phyloP scores from a whole-genome alignment of 371 early-diverging fungal species.

The Mucor sp. region DNA sequence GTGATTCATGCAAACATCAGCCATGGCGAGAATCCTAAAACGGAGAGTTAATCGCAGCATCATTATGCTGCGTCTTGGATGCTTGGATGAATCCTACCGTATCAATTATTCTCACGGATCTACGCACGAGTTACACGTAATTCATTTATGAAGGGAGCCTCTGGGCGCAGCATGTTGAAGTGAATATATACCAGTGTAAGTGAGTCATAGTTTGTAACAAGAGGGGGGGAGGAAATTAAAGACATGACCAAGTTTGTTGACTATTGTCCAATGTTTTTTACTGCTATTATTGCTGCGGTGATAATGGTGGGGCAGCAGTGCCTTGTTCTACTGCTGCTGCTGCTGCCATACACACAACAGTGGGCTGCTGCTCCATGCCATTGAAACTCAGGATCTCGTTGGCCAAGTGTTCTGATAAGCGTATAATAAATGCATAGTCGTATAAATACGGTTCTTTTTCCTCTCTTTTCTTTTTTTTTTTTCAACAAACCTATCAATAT shows the following conservation, averaged over 20 bases:
- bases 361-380: neutral
- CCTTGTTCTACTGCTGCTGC: neutral
- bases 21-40: neutral
- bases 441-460: neutral
- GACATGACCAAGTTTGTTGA: slow-evolving; percentile 1
- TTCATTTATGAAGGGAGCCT: neutral
- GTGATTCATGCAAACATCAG: neutral
- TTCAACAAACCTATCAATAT: neutral
- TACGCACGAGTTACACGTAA: neutral
- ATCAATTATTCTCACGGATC: slow-evolving; percentile 10
- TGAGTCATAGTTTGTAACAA: neutral
- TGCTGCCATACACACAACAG: no score
- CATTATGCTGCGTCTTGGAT: neutral
- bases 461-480: neutral
- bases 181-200: neutral
- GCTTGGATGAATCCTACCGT: slow-evolving; percentile 2
- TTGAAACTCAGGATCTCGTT: neutral
- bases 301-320: neutral
- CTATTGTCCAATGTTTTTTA: neutral
- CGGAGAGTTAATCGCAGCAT: neutral
- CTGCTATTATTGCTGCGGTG: slow-evolving; percentile 3
- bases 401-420: no score
- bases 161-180: neutral
- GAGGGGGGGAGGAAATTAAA: neutral
- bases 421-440: neutral